These are phyloP conservation scores for Diutina pseudorugosa DNA, from an alignment of 1,139 yeast genomes.

Conservation along the genomic window DNA sequence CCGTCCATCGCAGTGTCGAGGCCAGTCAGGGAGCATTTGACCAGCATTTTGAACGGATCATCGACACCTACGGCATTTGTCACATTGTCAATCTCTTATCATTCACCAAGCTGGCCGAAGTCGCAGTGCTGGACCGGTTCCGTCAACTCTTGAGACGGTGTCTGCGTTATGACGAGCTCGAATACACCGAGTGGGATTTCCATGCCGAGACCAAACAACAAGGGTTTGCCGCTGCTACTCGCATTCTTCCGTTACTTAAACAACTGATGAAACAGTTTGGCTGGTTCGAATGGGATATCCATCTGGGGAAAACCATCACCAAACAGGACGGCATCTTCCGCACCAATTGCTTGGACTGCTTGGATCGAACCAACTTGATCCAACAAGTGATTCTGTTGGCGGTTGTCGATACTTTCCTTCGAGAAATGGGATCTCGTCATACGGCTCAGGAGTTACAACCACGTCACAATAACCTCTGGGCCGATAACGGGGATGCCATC, in stretches of 20 bases:
- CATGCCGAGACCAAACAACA: conserved; percentile 71
- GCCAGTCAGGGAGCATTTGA: conserved; percentile 90
- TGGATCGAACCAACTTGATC: conserved; percentile 86
- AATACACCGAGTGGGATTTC: conserved; percentile 79
- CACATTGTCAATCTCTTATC: conserved; percentile 79
- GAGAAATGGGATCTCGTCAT: conserved; percentile 27
- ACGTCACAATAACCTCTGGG: conserved; percentile 83
- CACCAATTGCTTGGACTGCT: conserved; percentile 88
- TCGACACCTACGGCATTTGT: conserved; percentile 71
- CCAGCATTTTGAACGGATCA: conserved; percentile 60
- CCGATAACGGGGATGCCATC: conserved; percentile 95
- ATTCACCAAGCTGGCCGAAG: conserved; percentile 60
- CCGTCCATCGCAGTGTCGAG: conserved; percentile 75
- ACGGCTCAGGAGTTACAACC: conserved; percentile 35
- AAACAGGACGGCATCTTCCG: conserved; percentile 87
- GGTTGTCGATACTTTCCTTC: conserved; percentile 55
- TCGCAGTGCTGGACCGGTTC: conserved; percentile 60
- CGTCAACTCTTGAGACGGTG: conserved; percentile 38
- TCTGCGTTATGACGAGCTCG: conserved; percentile 34
- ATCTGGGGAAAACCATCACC: conserved; percentile 34
- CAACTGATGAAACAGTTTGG: conserved; percentile 69
- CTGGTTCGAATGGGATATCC: conserved; percentile 53
- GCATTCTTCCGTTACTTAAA: conserved; percentile 51
- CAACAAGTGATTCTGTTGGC: conserved; percentile 74
- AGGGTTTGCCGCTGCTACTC: conserved; percentile 76